phyloP scores from a whole-genome alignment of 257 asterid species.

The Cruciata laevipes region DNA sequence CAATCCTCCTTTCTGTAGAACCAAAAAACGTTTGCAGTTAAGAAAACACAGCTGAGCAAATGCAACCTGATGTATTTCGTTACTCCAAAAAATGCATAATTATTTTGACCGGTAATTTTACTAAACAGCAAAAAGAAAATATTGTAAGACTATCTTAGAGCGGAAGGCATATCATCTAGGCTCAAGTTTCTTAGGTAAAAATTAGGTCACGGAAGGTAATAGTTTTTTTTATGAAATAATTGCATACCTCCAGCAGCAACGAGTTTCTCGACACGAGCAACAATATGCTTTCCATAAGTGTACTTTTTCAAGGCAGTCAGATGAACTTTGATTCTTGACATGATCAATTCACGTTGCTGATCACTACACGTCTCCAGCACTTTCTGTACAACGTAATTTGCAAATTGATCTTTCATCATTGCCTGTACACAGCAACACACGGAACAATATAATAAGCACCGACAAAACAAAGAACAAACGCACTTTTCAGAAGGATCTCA shows the following conservation, averaged over 20 bases:
- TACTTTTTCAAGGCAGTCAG: constrained; percentile 39
- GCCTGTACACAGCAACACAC: constrained; percentile 14
- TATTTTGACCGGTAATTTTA: not conserved
- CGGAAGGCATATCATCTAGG: not conserved
- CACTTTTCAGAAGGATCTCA: not conserved
- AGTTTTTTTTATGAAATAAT: not conserved
- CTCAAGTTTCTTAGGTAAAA: not conserved
- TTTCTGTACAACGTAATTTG: constrained; percentile 46
- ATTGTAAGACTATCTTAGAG: too few relatives aligned
- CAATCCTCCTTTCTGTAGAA: constrained; percentile 32
- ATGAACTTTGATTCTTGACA: constrained; percentile 40
- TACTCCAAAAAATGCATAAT: too few relatives aligned
- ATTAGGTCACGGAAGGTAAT: not conserved
- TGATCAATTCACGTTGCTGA: constrained; percentile 40
- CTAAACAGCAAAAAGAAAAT: not conserved
- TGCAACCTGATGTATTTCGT: not conserved
- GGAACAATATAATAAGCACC: not conserved
- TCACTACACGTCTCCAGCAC: constrained; percentile 43
- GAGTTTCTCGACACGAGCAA: constrained; percentile 44
- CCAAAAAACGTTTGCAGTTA: not conserved
- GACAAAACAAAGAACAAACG: not conserved
- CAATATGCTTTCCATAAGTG: constrained; percentile 42
- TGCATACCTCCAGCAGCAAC: constrained; percentile 44
- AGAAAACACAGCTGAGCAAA: not conserved
- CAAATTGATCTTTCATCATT: constrained; percentile 48